A percentile compares a stretch with the other conserved stretches of the same genome.
Evolutionary conservation across 495 filamentous ascomycete species (phyloP).

Genomic region (Xylaria castorea): DNA sequence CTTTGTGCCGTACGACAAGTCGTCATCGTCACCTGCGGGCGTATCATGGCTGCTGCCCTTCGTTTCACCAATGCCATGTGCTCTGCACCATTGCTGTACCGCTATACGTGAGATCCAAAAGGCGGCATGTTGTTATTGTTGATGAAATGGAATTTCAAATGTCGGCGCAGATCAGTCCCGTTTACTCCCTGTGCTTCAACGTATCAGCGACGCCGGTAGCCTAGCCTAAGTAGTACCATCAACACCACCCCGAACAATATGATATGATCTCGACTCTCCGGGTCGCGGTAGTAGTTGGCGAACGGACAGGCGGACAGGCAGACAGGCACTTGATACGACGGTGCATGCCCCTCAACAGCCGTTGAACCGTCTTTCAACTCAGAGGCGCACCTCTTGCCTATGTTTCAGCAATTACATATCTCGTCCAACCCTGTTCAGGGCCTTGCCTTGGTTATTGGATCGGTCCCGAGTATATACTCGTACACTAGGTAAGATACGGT

Average conservation of each 20-base stretch:
- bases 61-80: slow-evolving; percentile 3
- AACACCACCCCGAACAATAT: slow-evolving; percentile 2
- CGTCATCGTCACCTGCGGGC: not conserved
- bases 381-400: not conserved
- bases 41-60: not conserved
- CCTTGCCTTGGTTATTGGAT: slow-evolving; percentile 3
- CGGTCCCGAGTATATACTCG: slow-evolving; percentile 8
- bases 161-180: slow-evolving; percentile 12
- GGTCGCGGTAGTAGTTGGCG: not conserved
- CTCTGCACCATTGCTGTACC: not conserved
- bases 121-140: not conserved
- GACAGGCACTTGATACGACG: slow-evolving; percentile 3
- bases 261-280: slow-evolving; percentile 20
- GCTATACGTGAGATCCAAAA: not conserved
- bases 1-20: not conserved
- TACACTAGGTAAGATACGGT: slow-evolving; percentile 3
- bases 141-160: slow-evolving; percentile 7
- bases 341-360: slow-evolving; percentile 6
- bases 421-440: not conserved
- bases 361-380: slow-evolving; percentile 16
- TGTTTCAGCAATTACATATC: slow-evolving; percentile 11
- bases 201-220: not conserved
- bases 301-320: not conserved
- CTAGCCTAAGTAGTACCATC: slow-evolving; percentile 1
- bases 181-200: not conserved